Evolutionary conservation across 257 asterid genomes (phyloP), one percentile per base, ranked within the genome.

Genomic region (Ligustrum vulgare): DNA sequence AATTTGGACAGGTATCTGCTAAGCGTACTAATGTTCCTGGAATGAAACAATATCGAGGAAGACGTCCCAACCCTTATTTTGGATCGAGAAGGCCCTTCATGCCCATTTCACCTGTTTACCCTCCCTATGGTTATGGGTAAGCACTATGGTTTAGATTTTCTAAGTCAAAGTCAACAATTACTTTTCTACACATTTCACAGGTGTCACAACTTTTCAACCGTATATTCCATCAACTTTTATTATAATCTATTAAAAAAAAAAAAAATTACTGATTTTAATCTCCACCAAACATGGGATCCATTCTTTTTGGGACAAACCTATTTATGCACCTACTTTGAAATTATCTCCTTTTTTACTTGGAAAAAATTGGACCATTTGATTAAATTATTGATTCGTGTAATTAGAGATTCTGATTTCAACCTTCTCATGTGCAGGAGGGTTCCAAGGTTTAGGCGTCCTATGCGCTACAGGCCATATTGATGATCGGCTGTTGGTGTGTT

Each of bases 21-120:
- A 88, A 88, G 83, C 77, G 93, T 67, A 88, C 93, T 5, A 88
- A 86, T 79, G 77, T 88, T 68, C 92, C 92, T 33, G 92, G 92
- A 35, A 84, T 88, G 92, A 88, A 82, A 66, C 91, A 86, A 75
- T 86, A 60, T 36, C 85, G 90, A 7, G 93, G 93, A 68, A 77
- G 93, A 69, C 89, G 88, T 35, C 91, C 90, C 22, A 83, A 76
- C 71, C 89, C 92, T 11, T 86, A 84, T 75, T 80, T 84, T 77
- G 93, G 89, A 69, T 75, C 81, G 2, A 76, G 89, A 69, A 78
- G 93, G 78, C 85, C 86, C 34, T 88, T 84, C 69, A 82, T 88
- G 86, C 88, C 93, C 28, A 87, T 82, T 18, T 86, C 87, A 34
- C 86, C 88, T 18, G 63, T 75, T 51, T 88, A 64, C 78, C 80